Base-by-base conservation (phyloP, 1,284 basidiomycete species). In the Cyathus olla region DNA sequence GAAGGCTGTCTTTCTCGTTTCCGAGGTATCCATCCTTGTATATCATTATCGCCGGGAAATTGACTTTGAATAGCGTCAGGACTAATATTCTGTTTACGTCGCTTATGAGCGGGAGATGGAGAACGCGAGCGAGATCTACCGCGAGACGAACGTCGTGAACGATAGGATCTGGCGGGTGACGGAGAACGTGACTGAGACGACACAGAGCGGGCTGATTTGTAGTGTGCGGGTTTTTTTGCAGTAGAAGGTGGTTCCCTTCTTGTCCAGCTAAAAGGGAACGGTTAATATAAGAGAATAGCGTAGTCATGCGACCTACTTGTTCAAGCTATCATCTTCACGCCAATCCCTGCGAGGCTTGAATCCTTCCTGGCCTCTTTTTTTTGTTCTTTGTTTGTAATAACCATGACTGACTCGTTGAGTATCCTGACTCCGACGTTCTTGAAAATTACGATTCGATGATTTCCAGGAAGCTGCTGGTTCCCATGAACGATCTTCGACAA, bases 401-500 rank as follows among this genome's bases (percentile, higher is more conserved):
- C 31, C 31, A 8, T 71, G 71, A 29, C 76, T 77, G 62, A 72
- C 76, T 60, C 79, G 78, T 55, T 80, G 77, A 49, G 74, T 75
- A 53, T 83, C 83, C 62, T 75, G 72, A 15, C 57, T 60, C 47
- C 67, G 65, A 46, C 65, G 62, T 44, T 62, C 62, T 50, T 80
- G 76, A 68, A 79, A 61, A 35, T 80, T 75, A 21, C 77, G 81
- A 59, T 73, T 67, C 40, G 79, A 75, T 49, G 83, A 71, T 59
- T 87, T 84, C 87, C 90, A 91, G 13, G 81, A 80, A 42, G 88
- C 83, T 37, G 88, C 87, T 62, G 89, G 87, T 67, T 90, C 89
- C 89, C 90, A 91, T 61, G 85, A 76, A 55, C 88, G 83, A 57
- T 84, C 84, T 67, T 77, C 81, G 51, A 70, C 64, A 13, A 66